Evolutionary conservation across 2,329 filamentous ascomycete species (phyloP).

Genomic region (Triangularia verruculosa): DNA sequence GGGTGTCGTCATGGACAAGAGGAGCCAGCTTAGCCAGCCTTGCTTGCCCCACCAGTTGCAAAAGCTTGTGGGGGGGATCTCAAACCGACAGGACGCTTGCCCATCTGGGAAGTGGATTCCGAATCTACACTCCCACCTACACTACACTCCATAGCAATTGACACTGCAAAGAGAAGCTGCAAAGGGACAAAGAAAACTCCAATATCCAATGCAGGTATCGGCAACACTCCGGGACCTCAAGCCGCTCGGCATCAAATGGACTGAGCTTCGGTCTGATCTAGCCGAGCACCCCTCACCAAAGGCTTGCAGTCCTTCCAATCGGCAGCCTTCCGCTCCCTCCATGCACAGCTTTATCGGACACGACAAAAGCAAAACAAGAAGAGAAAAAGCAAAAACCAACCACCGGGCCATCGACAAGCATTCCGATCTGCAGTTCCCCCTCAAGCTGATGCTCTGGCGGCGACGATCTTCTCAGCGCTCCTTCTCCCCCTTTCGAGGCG

Average conservation of each 20-base stretch:
- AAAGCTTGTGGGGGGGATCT: background rate
- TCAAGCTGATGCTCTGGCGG: constrained; percentile 13
- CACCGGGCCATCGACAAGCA: background rate
- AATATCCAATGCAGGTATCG: background rate
- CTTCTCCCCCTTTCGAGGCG: constrained; percentile 2
- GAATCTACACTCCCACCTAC: background rate
- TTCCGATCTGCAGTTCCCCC: constrained; percentile 5
- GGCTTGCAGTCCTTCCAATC: constrained; percentile 23
- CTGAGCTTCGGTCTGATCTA: constrained; percentile 12
- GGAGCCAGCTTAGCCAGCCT: background rate
- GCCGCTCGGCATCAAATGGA: background rate
- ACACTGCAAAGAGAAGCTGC: too few species aligned
- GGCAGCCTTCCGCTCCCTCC: constrained; percentile 21
- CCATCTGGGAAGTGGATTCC: background rate
- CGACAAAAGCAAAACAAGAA: constrained; percentile 1
- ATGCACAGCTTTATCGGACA: background rate
- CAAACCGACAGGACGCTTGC: background rate
- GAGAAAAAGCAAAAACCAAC: constrained; percentile 3
- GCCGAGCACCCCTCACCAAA: constrained; percentile 7
- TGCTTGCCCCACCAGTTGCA: background rate
- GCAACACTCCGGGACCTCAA: background rate
- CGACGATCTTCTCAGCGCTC: constrained; percentile 12
- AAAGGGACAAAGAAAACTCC: too few species aligned
- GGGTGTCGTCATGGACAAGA: background rate
- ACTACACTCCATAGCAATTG: too few species aligned